phyloP scores from a whole-genome alignment of 164 flowering plant species.

The Aristolochia californica region DNA sequence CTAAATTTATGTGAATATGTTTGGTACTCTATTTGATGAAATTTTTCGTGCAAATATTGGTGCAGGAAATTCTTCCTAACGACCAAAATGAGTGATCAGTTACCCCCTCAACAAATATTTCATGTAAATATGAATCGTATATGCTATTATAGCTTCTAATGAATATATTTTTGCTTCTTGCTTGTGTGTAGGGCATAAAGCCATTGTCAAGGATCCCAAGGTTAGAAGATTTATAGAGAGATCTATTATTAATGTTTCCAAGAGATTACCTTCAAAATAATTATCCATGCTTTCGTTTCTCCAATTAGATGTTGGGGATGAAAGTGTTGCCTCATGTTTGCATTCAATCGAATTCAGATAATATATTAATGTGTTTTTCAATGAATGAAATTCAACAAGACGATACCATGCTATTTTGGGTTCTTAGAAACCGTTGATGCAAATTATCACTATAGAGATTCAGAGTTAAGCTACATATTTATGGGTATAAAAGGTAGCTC shows the following conservation, averaged over 20 bases:
- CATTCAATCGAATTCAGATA: constrained; percentile 31
- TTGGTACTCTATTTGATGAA: no score
- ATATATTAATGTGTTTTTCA: background rate
- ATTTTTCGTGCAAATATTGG: no score
- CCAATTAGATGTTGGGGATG: constrained; percentile 38
- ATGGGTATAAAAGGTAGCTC: constrained; percentile 10
- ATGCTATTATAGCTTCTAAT: no score
- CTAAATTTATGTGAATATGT: no score
- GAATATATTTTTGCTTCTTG: background rate
- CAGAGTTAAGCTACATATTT: constrained; percentile 9
- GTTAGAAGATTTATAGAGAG: constrained; percentile 76
- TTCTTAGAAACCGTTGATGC: constrained; percentile 14
- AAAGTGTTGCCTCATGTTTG: constrained; percentile 22
- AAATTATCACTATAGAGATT: constrained; percentile 19
- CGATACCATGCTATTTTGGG: background rate
- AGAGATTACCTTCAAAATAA: constrained; percentile 66
- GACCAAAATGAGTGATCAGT: no score
- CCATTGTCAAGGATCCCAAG: constrained; percentile 74
- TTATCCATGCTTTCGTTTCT: constrained; percentile 79
- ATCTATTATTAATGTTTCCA: constrained; percentile 67
- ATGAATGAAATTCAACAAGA: background rate
- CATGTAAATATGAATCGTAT: no score
- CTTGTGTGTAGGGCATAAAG: constrained; percentile 58
- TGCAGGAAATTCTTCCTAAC: no score
- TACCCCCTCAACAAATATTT: no score